A percentile compares a stretch with the other conserved stretches of the same genome.
phyloP scores from a whole-genome alignment of 148 eudicot species.

The Euryodendron excelsum region DNA sequence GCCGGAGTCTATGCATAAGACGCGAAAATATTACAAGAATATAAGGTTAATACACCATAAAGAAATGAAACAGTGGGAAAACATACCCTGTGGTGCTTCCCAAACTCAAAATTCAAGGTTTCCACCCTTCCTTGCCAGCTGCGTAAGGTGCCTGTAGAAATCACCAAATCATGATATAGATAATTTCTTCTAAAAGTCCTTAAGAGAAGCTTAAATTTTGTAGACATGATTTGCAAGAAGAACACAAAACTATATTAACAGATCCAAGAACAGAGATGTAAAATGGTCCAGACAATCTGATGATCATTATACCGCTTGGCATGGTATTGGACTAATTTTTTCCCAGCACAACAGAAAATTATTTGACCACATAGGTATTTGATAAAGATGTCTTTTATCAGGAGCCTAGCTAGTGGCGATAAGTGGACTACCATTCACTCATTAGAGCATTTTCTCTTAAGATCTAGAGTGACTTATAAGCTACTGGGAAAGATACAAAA shows the following conservation, averaged over 20 bases:
- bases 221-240: background rate
- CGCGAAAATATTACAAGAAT: background rate
- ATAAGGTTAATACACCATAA: background rate
- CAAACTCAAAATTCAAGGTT: slow-evolving; percentile 74
- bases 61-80: background rate
- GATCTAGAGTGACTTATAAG: background rate
- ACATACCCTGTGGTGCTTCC: slow-evolving; percentile 86
- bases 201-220: background rate
- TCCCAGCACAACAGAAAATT: background rate
- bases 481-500: background rate
- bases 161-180: background rate
- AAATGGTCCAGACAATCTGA: background rate
- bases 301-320: background rate
- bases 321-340: background rate
- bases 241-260: background rate
- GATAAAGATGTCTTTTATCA: background rate
- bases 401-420: background rate
- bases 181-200: background rate
- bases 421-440: background rate
- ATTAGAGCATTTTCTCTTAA: background rate
- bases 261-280: background rate
- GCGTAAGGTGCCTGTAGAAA: slow-evolving; percentile 71
- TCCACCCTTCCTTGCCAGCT: slow-evolving; percentile 82
- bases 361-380: background rate
- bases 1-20: slow-evolving; percentile 55